A percentile compares a stretch with the other conserved stretches of the same genome.
Evolutionary conservation across 257 asterid genomes (phyloP).

Genomic region (Misopates orontium): DNA sequence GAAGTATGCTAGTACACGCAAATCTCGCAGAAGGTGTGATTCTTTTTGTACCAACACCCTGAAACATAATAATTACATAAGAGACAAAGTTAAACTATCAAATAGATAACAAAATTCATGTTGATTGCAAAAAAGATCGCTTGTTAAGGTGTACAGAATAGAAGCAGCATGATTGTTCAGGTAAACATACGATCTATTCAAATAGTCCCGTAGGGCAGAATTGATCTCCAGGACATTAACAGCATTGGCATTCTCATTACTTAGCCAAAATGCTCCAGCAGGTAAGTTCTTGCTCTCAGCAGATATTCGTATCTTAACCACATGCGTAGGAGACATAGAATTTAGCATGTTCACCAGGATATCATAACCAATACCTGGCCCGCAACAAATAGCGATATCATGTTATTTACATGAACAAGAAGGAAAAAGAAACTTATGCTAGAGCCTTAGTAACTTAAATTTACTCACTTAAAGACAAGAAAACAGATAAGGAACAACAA

Average conservation of each 20-base stretch:
- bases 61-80: conserved; percentile 9
- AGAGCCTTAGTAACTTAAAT: conserved; percentile 6
- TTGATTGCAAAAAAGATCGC: neutral
- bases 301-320: conserved; percentile 71
- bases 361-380: conserved; percentile 86
- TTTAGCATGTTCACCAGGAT: conserved; percentile 77
- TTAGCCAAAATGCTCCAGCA: conserved; percentile 79
- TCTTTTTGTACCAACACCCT: conserved; percentile 70
- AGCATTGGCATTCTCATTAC: conserved; percentile 42
- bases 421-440: neutral
- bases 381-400: conserved; percentile 20
- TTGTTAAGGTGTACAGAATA: conserved; percentile 7
- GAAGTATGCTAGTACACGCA: conserved; percentile 82
- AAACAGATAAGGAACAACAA: conserved; percentile 22
- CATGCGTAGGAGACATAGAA: conserved; percentile 73
- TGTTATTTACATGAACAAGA: conserved; percentile 8
- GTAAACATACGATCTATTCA: conserved; percentile 68
- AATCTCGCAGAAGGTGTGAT: conserved; percentile 65
- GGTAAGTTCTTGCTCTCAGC: conserved; percentile 76
- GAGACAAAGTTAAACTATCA: too few relatives aligned
- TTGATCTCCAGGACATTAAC: conserved; percentile 59
- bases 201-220: conserved; percentile 73
- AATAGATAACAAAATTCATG: neutral
- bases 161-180: neutral
- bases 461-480: conserved; percentile 13